Evolutionary conservation across 2,329 filamentous ascomycete genomes (phyloP), one percentile per base, ranked within the genome.

Genomic region (Exophiala oligosperma): DNA sequence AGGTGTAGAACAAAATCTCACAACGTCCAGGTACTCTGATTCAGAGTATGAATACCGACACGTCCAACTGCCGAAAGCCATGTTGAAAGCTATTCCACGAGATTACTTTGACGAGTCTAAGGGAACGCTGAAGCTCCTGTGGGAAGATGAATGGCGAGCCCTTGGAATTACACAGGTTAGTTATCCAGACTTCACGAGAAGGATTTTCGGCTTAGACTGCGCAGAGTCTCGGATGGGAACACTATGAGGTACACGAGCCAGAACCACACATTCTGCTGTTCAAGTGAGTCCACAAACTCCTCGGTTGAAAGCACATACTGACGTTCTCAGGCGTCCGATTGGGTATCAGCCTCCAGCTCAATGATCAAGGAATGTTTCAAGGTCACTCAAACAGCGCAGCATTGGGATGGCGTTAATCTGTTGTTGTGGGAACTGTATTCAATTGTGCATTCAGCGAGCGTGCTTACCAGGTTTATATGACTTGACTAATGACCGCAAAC

Each of bases 171-270:
- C 94, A 66, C 93, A 96, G 87, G 92, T 96, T 78, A 49, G 81
- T 49, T 12, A 35, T 1, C 35, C 24, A 9, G 8, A 26, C 43
- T 12, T 7, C 7, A 9, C 32, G 3, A 24, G 14, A 11, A 41
- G 8, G 24, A 24, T 8, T 37, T 47, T 24, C 29, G 48, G 46
- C 63, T 69, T 52, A 70, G 41, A 37, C 29, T 21, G 17, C 9
- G 21, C 72, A 97, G 92, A 97, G 93, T 80, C 81, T 99, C 70
- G 94, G 94, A 57, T 99, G 94, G 94, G 93, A 97, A 74, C 94
- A 99, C 76, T 99, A 99, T 73, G 94, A 99, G 76, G 94, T 99
- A 54, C 94, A 99, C 75, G 94, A 97, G 76, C 94, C 94, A 44
- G 94, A 99, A 78, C 94, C 94, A 65, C 94, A 99, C 75, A 99